These are phyloP conservation scores for Cystobasidium tubakii DNA, from an alignment of 768 basidiomycete genomes.

Conservation along the genomic window DNA sequence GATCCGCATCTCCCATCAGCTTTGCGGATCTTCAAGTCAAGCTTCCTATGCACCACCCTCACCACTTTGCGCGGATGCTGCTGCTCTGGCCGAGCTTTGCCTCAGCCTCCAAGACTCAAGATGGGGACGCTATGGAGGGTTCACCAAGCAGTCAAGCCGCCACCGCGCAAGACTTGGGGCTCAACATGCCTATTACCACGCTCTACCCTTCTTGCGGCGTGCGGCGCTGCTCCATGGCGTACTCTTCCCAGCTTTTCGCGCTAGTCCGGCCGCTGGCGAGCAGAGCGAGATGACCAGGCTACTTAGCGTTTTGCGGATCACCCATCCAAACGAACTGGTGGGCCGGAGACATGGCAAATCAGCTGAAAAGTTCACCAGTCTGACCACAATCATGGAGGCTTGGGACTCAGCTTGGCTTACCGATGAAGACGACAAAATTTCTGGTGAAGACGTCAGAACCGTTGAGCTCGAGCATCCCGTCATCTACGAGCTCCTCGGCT, in stretches of 20 bases:
- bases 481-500: conserved; percentile 70
- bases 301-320: conserved; percentile 58
- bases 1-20: conserved; percentile 73
- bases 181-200: conserved; percentile 77
- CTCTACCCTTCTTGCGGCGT: conserved; percentile 82
- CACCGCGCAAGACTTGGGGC: conserved; percentile 47
- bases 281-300: conserved; percentile 73
- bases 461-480: conserved; percentile 66
- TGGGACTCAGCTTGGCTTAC: neutral
- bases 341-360: conserved; percentile 25
- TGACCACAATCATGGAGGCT: conserved; percentile 48
- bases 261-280: conserved; percentile 50
- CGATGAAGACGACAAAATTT: neutral
- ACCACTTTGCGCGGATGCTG: neutral
- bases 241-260: conserved; percentile 60
- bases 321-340: conserved; percentile 24
- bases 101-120: conserved; percentile 8
- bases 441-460: neutral
- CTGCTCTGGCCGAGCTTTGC: conserved; percentile 10
- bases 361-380: conserved; percentile 81
- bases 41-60: neutral
- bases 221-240: conserved; percentile 74
- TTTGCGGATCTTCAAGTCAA: conserved; percentile 66
- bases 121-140: conserved; percentile 36
- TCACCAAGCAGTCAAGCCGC: neutral